These are phyloP conservation scores for Entomortierella lignicola DNA, from an alignment of 192 early-diverging fungal genomes.

Conservation along the genomic window DNA sequence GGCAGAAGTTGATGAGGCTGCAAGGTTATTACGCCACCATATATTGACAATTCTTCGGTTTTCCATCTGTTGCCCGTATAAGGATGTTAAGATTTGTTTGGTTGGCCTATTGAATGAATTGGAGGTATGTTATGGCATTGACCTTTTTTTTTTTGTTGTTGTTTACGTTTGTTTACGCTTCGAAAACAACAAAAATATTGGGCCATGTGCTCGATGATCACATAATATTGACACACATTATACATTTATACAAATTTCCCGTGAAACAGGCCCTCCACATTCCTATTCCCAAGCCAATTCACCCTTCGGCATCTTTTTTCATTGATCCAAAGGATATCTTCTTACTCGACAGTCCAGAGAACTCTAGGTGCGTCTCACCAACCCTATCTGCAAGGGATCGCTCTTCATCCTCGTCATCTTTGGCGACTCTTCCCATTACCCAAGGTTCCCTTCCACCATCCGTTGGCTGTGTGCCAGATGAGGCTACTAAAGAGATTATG, in stretches of 20 bases:
- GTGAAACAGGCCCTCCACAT: conserved; percentile 43
- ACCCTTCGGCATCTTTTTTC: conserved; percentile 64
- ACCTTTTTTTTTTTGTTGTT: too few relatives aligned
- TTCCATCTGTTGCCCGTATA: conserved; percentile 61
- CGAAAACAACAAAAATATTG: too few relatives aligned
- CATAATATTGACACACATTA: too few relatives aligned
- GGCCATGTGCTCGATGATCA: too few relatives aligned
- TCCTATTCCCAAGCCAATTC: conserved; percentile 58
- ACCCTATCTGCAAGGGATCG: conserved; percentile 42
- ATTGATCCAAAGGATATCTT: conserved; percentile 63
- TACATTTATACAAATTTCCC: background rate
- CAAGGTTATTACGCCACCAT: conserved; percentile 55
- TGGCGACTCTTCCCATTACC: conserved; percentile 50
- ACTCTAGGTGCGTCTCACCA: conserved; percentile 35
- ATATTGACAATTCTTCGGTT: conserved; percentile 61
- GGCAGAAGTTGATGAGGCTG: conserved; percentile 49
- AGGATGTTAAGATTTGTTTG: conserved; percentile 64
- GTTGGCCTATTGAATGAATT: conserved; percentile 54
- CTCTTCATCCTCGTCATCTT: conserved; percentile 52
- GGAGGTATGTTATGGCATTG: conserved; percentile 55
- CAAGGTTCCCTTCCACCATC: conserved; percentile 31
- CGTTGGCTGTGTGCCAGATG: conserved; percentile 60
- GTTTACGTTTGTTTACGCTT: too few relatives aligned
- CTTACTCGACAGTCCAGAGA: conserved; percentile 59
- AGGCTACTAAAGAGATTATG: conserved; percentile 60